A percentile compares a stretch with the other conserved stretches of the same genome.
Evolutionary conservation across 352 stramenopile genomes (phyloP).

Genomic region (Globisporangium splendens): DNA sequence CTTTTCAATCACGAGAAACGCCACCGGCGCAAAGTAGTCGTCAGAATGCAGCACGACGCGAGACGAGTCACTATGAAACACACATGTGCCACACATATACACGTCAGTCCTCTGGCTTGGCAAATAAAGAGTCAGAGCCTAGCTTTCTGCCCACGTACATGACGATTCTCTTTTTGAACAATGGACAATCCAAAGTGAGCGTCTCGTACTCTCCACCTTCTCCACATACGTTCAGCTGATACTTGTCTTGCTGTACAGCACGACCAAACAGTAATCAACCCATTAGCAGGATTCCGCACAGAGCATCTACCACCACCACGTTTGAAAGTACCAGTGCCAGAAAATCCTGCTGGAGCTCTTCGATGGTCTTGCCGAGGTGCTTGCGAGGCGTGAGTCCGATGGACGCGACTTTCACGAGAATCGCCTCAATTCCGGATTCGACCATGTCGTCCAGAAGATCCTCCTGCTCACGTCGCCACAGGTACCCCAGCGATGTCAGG

Average conservation of each 20-base stretch:
- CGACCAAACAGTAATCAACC: neutral
- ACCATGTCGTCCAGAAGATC: slow-evolving; percentile 95
- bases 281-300: too few relatives aligned
- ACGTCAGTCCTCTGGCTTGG: too few relatives aligned
- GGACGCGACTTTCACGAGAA: slow-evolving; percentile 96
- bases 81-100: too few relatives aligned
- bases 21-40: slow-evolving; percentile 91
- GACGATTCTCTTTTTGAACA: slow-evolving; percentile 93
- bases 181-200: slow-evolving; percentile 96
- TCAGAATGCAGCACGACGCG: slow-evolving; percentile 91
- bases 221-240: slow-evolving; percentile 97
- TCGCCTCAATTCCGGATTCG: slow-evolving; percentile 89
- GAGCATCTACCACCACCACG: too few relatives aligned
- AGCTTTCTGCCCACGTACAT: slow-evolving; percentile 41
- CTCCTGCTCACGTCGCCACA: slow-evolving; percentile 94
- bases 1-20: slow-evolving; percentile 88
- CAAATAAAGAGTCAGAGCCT: too few relatives aligned
- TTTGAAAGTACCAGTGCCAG: slow-evolving; percentile 62
- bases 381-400: slow-evolving; percentile 88
- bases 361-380: slow-evolving; percentile 85
- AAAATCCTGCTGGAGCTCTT: slow-evolving; percentile 86
- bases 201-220: slow-evolving; percentile 99
- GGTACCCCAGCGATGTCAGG: slow-evolving; percentile 93
- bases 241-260: slow-evolving; percentile 84
- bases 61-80: slow-evolving; percentile 69